Percentiles rank a stretch among this genome's conserved stretches.
These are phyloP conservation scores for Suillus americanus DNA, from an alignment of 768 basidiomycete genomes.

Conservation along the genomic window DNA sequence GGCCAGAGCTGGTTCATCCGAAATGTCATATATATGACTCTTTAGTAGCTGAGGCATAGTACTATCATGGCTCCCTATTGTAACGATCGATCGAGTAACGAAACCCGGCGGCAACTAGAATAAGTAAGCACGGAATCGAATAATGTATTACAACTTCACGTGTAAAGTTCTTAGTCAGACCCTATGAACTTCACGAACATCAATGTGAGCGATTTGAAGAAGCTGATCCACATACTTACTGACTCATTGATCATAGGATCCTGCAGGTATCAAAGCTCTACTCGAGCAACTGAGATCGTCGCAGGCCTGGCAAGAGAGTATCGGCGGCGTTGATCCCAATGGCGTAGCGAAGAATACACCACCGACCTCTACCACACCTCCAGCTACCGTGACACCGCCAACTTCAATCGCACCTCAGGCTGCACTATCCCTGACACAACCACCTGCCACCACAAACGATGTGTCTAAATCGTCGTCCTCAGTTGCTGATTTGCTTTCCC, in stretches of 20 bases:
- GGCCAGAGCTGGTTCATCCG: background rate
- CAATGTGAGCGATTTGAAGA: slow-evolving; percentile 42
- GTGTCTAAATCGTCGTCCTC: slow-evolving; percentile 30
- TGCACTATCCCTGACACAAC: slow-evolving; percentile 8
- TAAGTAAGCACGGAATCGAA: no score
- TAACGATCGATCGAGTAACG: background rate
- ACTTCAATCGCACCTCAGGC: slow-evolving; percentile 7
- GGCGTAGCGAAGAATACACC: slow-evolving; percentile 1
- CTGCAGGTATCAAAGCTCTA: slow-evolving; percentile 63
- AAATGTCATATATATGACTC: no score
- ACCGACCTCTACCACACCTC: slow-evolving; percentile 4
- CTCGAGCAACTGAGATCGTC: slow-evolving; percentile 69
- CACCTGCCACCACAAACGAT: slow-evolving; percentile 5
- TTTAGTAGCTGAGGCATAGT: background rate
- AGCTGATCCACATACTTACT: background rate
- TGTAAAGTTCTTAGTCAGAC: background rate
- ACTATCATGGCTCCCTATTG: no score
- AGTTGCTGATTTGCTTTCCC: slow-evolving; percentile 65
- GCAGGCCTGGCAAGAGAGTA: slow-evolving; percentile 63
- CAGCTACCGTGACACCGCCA: slow-evolving; percentile 5
- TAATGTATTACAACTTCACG: no score
- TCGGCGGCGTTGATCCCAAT: slow-evolving; percentile 14
- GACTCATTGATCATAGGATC: slow-evolving; percentile 46
- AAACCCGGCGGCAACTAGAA: background rate
- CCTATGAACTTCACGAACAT: slow-evolving; percentile 54